A percentile compares a stretch with the other conserved stretches of the same genome.
Conservation (phyloP, 1,284 basidiomycete species). For the Golubevia pallescens region DNA sequence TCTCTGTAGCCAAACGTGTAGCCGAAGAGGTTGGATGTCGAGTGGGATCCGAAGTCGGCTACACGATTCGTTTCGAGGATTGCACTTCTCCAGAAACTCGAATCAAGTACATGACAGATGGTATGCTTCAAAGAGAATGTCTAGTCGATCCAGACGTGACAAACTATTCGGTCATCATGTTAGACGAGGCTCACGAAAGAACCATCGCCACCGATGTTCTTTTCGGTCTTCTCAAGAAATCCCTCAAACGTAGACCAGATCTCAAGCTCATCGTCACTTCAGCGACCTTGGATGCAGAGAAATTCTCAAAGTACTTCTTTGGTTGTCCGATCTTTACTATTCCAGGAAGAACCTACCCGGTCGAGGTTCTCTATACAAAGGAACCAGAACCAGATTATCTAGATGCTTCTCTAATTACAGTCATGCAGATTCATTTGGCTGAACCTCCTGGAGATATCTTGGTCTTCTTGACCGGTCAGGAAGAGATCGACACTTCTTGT, state of each 20-base stretch:
- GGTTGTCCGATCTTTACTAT: constrained; percentile 99
- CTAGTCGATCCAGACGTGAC: constrained; percentile 92
- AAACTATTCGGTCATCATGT: constrained; percentile 92
- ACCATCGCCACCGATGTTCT: constrained; percentile 97
- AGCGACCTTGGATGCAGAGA: constrained; percentile 97
- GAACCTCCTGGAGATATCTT: constrained; percentile 95
- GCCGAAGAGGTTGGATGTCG: constrained; percentile 96
- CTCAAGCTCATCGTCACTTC: constrained; percentile 98
- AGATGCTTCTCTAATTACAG: constrained; percentile 95
- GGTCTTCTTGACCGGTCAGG: constrained; percentile 96
- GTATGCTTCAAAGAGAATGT: constrained; percentile 97
- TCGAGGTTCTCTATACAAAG: constrained; percentile 96
- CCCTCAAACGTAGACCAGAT: constrained; percentile 89
- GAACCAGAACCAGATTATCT: constrained; percentile 98
- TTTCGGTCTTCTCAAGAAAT: constrained; percentile 95
- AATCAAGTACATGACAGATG: constrained; percentile 99
- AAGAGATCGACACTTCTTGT: constrained; percentile 97
- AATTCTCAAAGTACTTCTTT: constrained; percentile 98
- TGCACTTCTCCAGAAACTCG: constrained; percentile 95
- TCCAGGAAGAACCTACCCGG: constrained; percentile 96
- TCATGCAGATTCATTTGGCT: constrained; percentile 98
- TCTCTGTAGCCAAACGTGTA: constrained; percentile 99
- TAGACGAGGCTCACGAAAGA: constrained; percentile 98
- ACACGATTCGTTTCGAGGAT: constrained; percentile 98
- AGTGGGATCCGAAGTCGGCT: constrained; percentile 95